These are phyloP conservation scores for Cyberlindnera saturnus DNA, from an alignment of 805 yeast genomes.

Conservation along the genomic window DNA sequence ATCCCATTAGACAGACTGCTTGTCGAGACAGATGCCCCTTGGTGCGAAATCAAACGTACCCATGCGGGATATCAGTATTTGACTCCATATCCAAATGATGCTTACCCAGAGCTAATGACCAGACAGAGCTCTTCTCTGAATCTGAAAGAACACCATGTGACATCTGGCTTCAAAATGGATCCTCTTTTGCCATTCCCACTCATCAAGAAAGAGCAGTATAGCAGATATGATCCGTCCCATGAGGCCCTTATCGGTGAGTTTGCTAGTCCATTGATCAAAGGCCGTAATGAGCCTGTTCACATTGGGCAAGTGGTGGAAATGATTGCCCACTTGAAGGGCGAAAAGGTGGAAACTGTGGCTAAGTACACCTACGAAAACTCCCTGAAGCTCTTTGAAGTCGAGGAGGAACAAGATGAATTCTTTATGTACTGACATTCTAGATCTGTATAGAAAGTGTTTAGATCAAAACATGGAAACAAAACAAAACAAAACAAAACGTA, in stretches of 20 bases:
- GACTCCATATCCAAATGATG: slow-evolving; percentile 48
- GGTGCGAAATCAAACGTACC: slow-evolving; percentile 90
- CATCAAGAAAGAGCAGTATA: slow-evolving; percentile 58
- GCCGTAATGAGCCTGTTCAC: slow-evolving; percentile 89
- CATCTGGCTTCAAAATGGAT: slow-evolving; percentile 30
- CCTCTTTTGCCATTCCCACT: slow-evolving; percentile 55
- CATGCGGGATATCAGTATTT: slow-evolving; percentile 67
- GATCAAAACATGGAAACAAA: slow-evolving; percentile 1
- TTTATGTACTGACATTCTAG: slow-evolving; percentile 3
- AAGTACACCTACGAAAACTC: slow-evolving; percentile 49
- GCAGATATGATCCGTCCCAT: slow-evolving; percentile 25
- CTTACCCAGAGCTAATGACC: slow-evolving; percentile 37
- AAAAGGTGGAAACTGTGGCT: slow-evolving; percentile 38
- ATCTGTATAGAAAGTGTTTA: neutral
- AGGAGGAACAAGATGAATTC: slow-evolving; percentile 16
- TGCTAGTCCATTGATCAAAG: slow-evolving; percentile 49
- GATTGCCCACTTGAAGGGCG: slow-evolving; percentile 43
- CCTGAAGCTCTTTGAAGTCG: slow-evolving; percentile 36
- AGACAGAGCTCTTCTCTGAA: slow-evolving; percentile 16
- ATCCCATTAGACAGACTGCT: slow-evolving; percentile 70
- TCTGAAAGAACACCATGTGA: slow-evolving; percentile 6
- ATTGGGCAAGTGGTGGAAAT: slow-evolving; percentile 76
- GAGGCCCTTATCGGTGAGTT: slow-evolving; percentile 27
- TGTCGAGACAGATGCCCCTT: slow-evolving; percentile 96
- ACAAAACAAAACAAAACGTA: slow-evolving; percentile 1